Conservation (phyloP, 1,284 basidiomycete genomes). For the Cutaneotrichosporon mucoides region DNA sequence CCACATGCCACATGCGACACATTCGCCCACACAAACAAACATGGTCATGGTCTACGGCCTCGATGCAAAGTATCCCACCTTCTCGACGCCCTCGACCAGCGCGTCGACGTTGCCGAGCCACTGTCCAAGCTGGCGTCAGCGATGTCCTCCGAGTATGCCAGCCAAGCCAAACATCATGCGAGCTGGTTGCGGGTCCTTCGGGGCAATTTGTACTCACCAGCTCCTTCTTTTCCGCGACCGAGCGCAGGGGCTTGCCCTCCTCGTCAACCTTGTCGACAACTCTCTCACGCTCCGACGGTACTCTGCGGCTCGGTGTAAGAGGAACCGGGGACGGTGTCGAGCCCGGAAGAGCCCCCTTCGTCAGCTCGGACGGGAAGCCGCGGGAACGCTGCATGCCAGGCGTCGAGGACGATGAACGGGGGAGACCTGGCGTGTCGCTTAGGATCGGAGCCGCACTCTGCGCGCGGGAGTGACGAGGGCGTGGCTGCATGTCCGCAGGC, state of each 20-base stretch:
- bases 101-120: slow-evolving; percentile 85
- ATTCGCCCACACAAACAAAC: too few relatives aligned
- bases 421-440: neutral
- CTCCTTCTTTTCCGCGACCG: slow-evolving; percentile 79
- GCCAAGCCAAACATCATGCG: neutral
- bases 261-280: neutral
- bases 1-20: too few relatives aligned
- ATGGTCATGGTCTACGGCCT: too few relatives aligned
- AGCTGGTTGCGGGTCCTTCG: too few relatives aligned
- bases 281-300: slow-evolving; percentile 2
- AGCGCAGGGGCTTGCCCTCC: slow-evolving; percentile 2
- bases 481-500: slow-evolving; percentile 7
- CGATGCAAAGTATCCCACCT: slow-evolving; percentile 61
- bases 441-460: slow-evolving; percentile 22
- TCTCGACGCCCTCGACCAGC: slow-evolving; percentile 74
- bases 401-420: slow-evolving; percentile 1
- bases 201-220: slow-evolving; percentile 43
- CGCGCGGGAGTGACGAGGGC: slow-evolving; percentile 33
- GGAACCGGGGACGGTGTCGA: slow-evolving; percentile 7
- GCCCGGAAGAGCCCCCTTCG: slow-evolving; percentile 31
- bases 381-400: slow-evolving; percentile 4
- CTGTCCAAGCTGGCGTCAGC: slow-evolving; percentile 55
- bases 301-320: slow-evolving; percentile 11
- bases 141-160: neutral
- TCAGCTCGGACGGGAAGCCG: slow-evolving; percentile 41